These are phyloP conservation scores for Plicaturopsis crispa DNA, from an alignment of 768 basidiomycete genomes.

Conservation along the genomic window DNA sequence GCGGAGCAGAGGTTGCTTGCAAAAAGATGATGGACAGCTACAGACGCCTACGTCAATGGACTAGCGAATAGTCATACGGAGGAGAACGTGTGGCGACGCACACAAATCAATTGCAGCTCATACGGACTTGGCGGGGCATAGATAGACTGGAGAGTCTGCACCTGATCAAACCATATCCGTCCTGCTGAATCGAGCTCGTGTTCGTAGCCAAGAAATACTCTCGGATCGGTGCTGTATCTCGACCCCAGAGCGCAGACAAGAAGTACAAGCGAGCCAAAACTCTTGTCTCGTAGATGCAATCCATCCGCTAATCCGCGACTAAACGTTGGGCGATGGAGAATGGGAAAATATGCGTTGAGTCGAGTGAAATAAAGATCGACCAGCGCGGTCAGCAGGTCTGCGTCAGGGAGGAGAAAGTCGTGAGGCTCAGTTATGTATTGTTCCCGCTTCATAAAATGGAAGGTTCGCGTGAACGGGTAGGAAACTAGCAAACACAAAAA, in stretches of 20 bases:
- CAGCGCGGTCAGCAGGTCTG: constrained; percentile 28
- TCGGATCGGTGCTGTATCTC: constrained; percentile 47
- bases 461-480: neutral
- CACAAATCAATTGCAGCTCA: constrained; percentile 45
- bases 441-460: constrained; percentile 19
- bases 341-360: constrained; percentile 31
- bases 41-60: too few species aligned
- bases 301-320: constrained; percentile 3
- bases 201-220: constrained; percentile 22
- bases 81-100: constrained; percentile 14
- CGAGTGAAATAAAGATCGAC: constrained; percentile 40
- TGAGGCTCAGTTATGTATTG: neutral
- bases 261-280: constrained; percentile 34
- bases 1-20: constrained; percentile 26
- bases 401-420: constrained; percentile 16
- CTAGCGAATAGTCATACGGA: too few species aligned
- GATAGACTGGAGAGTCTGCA: constrained; percentile 21
- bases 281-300: constrained; percentile 28
- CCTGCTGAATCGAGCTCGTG: constrained; percentile 27
- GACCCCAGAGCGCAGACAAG: constrained; percentile 44
- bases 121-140: constrained; percentile 42
- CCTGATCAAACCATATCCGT: constrained; percentile 1
- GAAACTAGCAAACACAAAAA: neutral
- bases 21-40: constrained; percentile 24
- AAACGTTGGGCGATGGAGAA: constrained; percentile 20